These are phyloP conservation scores for Trametes villosa DNA, from an alignment of 768 basidiomycete species.

Conservation along the genomic window DNA sequence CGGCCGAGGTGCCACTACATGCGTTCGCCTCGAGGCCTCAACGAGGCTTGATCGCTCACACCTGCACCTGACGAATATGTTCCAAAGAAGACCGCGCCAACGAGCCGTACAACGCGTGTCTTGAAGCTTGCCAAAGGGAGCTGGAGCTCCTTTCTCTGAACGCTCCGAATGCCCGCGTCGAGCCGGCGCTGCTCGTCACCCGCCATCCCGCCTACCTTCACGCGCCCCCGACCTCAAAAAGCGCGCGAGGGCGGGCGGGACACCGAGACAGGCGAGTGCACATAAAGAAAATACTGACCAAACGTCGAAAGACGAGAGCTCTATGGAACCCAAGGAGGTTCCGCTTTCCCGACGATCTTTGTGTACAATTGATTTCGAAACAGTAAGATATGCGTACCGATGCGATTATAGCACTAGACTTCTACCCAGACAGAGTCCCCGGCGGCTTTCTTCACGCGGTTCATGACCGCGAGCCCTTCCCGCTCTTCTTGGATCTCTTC, in stretches of 20 bases:
- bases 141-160: slow-evolving; percentile 7
- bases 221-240: neutral
- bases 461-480: slow-evolving; percentile 94
- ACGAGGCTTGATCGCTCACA: slow-evolving; percentile 21
- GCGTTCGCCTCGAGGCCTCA: slow-evolving; percentile 23
- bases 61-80: neutral
- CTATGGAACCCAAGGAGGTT: neutral
- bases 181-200: slow-evolving; percentile 8
- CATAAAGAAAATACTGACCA: neutral
- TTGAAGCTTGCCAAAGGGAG: neutral
- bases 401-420: neutral
- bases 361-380: neutral
- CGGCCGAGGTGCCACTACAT: slow-evolving; percentile 19
- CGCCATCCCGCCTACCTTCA: slow-evolving; percentile 18
- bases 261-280: neutral
- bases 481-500: slow-evolving; percentile 81
- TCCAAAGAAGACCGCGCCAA: neutral
- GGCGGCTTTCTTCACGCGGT: slow-evolving; percentile 89
- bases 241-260: slow-evolving; percentile 4
- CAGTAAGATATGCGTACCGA: slow-evolving; percentile 11
- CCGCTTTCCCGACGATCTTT: neutral
- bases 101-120: slow-evolving; percentile 1
- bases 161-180: neutral
- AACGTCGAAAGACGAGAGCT: neutral
- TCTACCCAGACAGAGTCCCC: slow-evolving; percentile 47